A percentile compares a stretch with the other conserved stretches of the same genome.
These are phyloP conservation scores for Pichia norvegensis DNA, from an alignment of 1,139 yeast genomes.

Conservation along the genomic window DNA sequence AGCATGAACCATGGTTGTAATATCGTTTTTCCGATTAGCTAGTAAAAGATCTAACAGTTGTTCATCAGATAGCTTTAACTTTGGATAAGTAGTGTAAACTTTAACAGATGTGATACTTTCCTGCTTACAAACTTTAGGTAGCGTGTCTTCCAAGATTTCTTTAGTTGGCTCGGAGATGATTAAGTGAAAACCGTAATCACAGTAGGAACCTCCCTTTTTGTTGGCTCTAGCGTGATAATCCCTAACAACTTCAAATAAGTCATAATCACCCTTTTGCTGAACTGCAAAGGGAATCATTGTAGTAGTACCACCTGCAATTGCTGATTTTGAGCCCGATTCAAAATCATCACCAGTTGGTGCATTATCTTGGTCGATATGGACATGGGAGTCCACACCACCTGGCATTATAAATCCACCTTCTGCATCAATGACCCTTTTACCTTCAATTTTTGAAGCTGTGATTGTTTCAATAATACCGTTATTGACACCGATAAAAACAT, in stretches of 20 bases:
- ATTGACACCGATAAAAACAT: slow-evolving; percentile 32
- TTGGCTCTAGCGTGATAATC: slow-evolving; percentile 24
- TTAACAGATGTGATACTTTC: slow-evolving; percentile 39
- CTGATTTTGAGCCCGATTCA: slow-evolving; percentile 53
- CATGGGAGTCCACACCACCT: slow-evolving; percentile 45
- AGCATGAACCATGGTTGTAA: slow-evolving; percentile 44
- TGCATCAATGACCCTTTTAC: slow-evolving; percentile 34
- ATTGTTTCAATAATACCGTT: slow-evolving; percentile 34
- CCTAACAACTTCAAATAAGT: slow-evolving; percentile 24
- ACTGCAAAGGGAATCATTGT: slow-evolving; percentile 38
- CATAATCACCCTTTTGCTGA: slow-evolving; percentile 31
- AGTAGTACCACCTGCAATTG: slow-evolving; percentile 49
- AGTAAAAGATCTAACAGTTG: slow-evolving; percentile 34
- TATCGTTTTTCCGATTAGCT: slow-evolving; percentile 34
- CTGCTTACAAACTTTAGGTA: slow-evolving; percentile 25
- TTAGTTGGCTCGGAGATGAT: slow-evolving; percentile 29
- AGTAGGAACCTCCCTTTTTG: slow-evolving; percentile 15
- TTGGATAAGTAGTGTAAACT: slow-evolving; percentile 40
- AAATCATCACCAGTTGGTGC: slow-evolving; percentile 37
- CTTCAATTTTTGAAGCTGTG: slow-evolving; percentile 30
- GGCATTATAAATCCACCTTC: slow-evolving; percentile 40
- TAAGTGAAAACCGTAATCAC: slow-evolving; percentile 41
- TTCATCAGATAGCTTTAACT: slow-evolving; percentile 34
- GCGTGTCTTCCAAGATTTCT: slow-evolving; percentile 26
- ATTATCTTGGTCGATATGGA: slow-evolving; percentile 40